Evolutionary conservation across 306 rosid genomes (phyloP).

Genomic region (Fragaria iinumae): DNA sequence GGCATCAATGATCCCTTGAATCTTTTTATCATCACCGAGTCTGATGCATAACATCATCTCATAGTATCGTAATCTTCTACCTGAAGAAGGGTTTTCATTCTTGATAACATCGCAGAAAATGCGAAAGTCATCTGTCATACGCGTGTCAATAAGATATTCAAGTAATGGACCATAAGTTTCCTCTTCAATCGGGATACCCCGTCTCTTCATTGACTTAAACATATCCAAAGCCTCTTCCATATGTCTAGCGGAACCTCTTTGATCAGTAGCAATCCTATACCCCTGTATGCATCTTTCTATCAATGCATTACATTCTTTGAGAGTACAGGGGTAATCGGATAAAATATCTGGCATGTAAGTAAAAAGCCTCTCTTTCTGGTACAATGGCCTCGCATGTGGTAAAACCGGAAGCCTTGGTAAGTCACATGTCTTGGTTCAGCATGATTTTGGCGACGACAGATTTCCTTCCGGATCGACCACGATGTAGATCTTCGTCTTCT

Average conservation of each 20-base stretch:
- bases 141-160: constrained; percentile 55
- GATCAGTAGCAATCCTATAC: constrained; percentile 51
- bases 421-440: no score
- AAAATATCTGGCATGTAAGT: no score
- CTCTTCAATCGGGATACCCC: constrained; percentile 60
- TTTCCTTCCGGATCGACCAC: no score
- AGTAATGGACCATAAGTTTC: constrained; percentile 68
- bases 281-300: constrained; percentile 50
- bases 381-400: no score
- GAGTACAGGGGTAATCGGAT: no score
- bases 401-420: no score
- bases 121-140: constrained; percentile 66
- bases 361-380: no score
- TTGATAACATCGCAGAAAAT: constrained; percentile 47
- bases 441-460: no score
- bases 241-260: constrained; percentile 49
- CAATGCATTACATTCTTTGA: constrained; percentile 52
- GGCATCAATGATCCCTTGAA: constrained; percentile 52
- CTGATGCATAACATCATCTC: constrained; percentile 73
- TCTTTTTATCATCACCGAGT: constrained; percentile 55
- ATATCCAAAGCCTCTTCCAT: constrained; percentile 49
- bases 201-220: constrained; percentile 57
- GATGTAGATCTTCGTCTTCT: no score
- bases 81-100: constrained; percentile 45
- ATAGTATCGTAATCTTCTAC: constrained; percentile 63